Evolutionary conservation across 2,329 filamentous ascomycete species (phyloP).

Genomic region (Beauveria caledonica): DNA sequence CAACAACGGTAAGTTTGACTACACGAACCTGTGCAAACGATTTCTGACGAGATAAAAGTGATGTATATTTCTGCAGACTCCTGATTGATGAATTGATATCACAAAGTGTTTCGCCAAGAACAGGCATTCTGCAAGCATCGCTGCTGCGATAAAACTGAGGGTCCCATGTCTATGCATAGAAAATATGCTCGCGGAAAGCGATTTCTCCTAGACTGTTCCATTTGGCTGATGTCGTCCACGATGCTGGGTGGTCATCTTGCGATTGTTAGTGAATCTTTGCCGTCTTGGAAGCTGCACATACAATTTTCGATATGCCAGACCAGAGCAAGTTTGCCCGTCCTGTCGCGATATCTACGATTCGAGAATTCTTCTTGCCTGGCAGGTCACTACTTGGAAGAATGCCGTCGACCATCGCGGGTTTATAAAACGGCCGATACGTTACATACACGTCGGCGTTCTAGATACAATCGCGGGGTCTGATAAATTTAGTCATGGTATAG

Average conservation of each 20-base stretch:
- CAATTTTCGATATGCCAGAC: slow-evolving; percentile 72
- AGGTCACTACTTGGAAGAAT: slow-evolving; percentile 51
- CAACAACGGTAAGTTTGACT: slow-evolving; percentile 67
- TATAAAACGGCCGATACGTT: slow-evolving; percentile 59
- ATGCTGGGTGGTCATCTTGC: slow-evolving; percentile 54
- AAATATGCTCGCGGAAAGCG: slow-evolving; percentile 55
- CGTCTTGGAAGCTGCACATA: slow-evolving; percentile 26
- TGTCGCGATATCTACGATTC: slow-evolving; percentile 56
- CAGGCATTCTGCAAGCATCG: no score
- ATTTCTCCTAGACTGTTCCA: slow-evolving; percentile 57
- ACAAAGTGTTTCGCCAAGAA: no score
- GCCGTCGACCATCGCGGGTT: slow-evolving; percentile 44
- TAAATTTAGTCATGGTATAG: slow-evolving; percentile 20
- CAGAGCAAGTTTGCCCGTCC: slow-evolving; percentile 58
- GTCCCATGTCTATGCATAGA: slow-evolving; percentile 52
- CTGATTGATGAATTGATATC: slow-evolving; percentile 9
- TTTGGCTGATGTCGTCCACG: slow-evolving; percentile 44
- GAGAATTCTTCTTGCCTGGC: slow-evolving; percentile 34
- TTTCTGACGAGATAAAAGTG: slow-evolving; percentile 33
- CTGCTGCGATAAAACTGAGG: slow-evolving; percentile 20
- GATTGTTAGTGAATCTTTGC: not conserved
- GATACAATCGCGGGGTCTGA: slow-evolving; percentile 58
- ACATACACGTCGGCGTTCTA: slow-evolving; percentile 57
- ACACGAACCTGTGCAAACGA: not conserved
- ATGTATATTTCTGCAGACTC: slow-evolving; percentile 64